These are phyloP conservation scores for Diaporthe batatas DNA, from an alignment of 2,329 filamentous ascomycete genomes.

Conservation along the genomic window DNA sequence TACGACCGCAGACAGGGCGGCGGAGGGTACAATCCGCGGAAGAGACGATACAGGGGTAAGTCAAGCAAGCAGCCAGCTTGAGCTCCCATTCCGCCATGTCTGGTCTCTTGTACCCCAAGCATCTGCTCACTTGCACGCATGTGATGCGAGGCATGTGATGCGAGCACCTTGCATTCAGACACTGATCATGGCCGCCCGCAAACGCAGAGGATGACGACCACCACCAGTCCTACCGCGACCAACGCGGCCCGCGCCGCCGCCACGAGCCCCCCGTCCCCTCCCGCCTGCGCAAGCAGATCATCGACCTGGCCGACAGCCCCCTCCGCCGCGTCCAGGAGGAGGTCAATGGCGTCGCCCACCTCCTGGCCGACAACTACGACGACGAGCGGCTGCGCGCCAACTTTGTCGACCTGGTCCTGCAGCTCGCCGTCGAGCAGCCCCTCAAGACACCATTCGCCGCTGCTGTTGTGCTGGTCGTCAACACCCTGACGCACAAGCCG, in stretches of 20 bases:
- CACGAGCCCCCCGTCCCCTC: conserved; percentile 78
- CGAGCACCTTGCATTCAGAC: neutral
- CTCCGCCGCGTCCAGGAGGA: conserved; percentile 84
- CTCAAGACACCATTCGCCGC: conserved; percentile 98
- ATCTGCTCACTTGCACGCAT: neutral
- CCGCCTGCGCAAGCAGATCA: conserved; percentile 81
- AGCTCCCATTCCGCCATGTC: neutral
- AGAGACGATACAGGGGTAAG: conserved; percentile 83
- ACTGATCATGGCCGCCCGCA: conserved; percentile 36
- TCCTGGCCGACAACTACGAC: conserved; percentile 87
- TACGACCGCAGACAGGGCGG: conserved; percentile 68
- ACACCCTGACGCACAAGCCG: conserved; percentile 68
- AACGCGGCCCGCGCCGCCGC: conserved; percentile 80
- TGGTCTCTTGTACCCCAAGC: neutral
- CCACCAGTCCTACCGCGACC: conserved; percentile 63
- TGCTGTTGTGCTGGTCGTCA: conserved; percentile 83
- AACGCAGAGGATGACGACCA: conserved; percentile 74
- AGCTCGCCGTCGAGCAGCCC: conserved; percentile 89
- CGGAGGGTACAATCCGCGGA: conserved; percentile 74
- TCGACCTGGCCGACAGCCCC: conserved; percentile 85
- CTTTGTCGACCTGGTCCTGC: conserved; percentile 80
- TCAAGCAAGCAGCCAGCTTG: neutral
- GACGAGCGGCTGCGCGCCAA: conserved; percentile 80
- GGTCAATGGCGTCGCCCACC: conserved; percentile 79
- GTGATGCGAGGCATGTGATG: neutral